Conservation (phyloP, 768 basidiomycete genomes). For the Phlebiopsis flavidoalba region DNA sequence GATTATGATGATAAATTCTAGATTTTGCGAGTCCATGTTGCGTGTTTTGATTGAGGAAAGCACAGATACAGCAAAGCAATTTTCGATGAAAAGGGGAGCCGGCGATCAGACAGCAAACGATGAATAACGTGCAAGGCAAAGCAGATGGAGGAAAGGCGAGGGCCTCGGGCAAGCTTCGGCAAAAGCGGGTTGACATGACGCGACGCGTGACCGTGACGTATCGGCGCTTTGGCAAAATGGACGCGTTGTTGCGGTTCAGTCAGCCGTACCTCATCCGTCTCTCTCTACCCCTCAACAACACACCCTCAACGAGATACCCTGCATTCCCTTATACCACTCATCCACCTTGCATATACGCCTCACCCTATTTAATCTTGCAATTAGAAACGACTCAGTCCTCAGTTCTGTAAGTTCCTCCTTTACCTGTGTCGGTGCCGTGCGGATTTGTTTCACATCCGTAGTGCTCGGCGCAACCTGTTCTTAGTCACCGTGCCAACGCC, state of each 20-base stretch:
- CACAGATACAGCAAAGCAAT: not conserved
- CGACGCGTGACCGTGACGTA: constrained; percentile 5
- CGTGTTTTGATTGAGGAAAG: not conserved
- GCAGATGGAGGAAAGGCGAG: not conserved
- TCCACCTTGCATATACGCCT: not conserved
- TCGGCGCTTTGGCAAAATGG: not conserved
- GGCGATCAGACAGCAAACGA: not conserved
- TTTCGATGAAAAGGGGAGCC: not conserved
- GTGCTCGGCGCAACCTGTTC: too few species aligned
- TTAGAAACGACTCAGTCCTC: not conserved
- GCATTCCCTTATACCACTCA: not conserved
- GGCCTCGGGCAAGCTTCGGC: not conserved
- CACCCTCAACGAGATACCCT: not conserved
- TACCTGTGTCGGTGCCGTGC: too few species aligned
- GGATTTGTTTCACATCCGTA: too few species aligned
- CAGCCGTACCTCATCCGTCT: not conserved
- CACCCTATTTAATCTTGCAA: not conserved
- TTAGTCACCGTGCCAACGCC: too few species aligned
- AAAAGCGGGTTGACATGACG: not conserved
- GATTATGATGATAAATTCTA: constrained; percentile 51
- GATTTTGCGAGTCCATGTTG: constrained; percentile 50
- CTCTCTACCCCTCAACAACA: not conserved
- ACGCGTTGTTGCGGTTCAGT: constrained; percentile 1
- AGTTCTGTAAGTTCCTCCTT: not conserved
- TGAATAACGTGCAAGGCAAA: not conserved